Base-by-base conservation (phyloP, 1,139 yeast species). In the Yamadazyma triangularis region DNA sequence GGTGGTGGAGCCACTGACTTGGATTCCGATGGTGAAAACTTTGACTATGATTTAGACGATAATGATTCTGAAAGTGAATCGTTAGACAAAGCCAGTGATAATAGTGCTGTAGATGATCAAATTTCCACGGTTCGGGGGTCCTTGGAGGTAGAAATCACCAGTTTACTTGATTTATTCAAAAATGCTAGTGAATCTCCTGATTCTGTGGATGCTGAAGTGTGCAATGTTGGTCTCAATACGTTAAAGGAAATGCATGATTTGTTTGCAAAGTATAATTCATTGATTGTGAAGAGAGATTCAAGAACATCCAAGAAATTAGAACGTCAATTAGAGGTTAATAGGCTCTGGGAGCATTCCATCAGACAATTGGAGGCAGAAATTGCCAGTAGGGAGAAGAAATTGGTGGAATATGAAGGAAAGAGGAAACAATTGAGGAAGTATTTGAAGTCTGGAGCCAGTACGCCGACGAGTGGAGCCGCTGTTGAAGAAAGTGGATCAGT, bases 271-370 rank as follows among this genome's bases (percentile, higher is more conserved):
- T 72, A 71, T 42, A 64, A 64, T 33, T 43, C 47, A 12, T 56
- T 67, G 35, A 56, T 68, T 23, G 59, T 54, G 19, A 47, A 50
- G 7, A 73, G 78, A 32, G 83, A 73, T 31, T 44, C 39, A 9
- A 73, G 62, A 40, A 49, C 78, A 35, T 50, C 61, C 27, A 71
- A 72, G 34, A 70, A 66, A 41, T 64, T 85, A 31, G 83, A 81
- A 32, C 77, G 89, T 42, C 94, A 89, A 47, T 71, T 76, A 27
- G 91, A 86, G 50, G 77, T 88, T 31, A 88, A 89, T 49, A 73
- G 79, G 29, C 70, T 89, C 29, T 91, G 99, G 99, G 95, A 89
- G 44, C 77, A 76, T 42, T 86, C 95, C 4, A 83, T 91, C 39
- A 82, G 81, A 35, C 89, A 84, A 38, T 60, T 91, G 36, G 97